Conservation (phyloP, 2,329 filamentous ascomycete species). For the Exophiala sp. region DNA sequence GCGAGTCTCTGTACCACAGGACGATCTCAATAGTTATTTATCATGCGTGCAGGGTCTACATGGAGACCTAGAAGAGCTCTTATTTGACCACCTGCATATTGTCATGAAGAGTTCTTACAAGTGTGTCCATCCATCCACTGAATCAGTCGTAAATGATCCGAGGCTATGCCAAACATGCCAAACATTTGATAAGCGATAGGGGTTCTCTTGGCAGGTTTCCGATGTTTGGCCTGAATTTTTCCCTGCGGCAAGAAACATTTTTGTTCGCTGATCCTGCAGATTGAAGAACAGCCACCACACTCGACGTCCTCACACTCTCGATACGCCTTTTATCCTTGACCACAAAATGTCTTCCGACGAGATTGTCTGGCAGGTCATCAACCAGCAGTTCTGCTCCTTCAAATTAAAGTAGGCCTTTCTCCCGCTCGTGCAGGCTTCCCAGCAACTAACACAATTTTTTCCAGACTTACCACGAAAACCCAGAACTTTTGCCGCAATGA, state of each 20-base stretch:
- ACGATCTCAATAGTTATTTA: no score
- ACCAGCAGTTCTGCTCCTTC: conserved; percentile 91
- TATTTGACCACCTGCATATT: no score
- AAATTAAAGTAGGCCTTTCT: conserved; percentile 71
- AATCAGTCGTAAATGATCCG: no score
- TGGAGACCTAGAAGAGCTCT: no score
- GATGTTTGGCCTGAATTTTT: conserved; percentile 3
- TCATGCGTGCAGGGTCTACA: no score
- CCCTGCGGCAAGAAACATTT: background rate
- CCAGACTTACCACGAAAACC: conserved; percentile 70
- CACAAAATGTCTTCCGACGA: conserved; percentile 79
- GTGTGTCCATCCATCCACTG: no score
- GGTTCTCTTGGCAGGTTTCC: conserved; percentile 8
- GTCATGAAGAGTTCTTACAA: no score
- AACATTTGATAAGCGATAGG: conserved; percentile 13
- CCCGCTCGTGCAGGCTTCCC: background rate
- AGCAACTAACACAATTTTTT: conserved; percentile 9
- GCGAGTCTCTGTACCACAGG: no score
- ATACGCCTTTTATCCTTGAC: background rate
- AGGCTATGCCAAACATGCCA: background rate
- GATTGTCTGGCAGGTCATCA: conserved; percentile 96
- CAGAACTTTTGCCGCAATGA: conserved; percentile 96
- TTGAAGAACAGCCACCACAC: background rate
- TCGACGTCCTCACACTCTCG: background rate
- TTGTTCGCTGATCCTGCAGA: background rate